phyloP scores from a whole-genome alignment of 495 filamentous ascomycete genomes.

The Penicillium cinerascens region DNA sequence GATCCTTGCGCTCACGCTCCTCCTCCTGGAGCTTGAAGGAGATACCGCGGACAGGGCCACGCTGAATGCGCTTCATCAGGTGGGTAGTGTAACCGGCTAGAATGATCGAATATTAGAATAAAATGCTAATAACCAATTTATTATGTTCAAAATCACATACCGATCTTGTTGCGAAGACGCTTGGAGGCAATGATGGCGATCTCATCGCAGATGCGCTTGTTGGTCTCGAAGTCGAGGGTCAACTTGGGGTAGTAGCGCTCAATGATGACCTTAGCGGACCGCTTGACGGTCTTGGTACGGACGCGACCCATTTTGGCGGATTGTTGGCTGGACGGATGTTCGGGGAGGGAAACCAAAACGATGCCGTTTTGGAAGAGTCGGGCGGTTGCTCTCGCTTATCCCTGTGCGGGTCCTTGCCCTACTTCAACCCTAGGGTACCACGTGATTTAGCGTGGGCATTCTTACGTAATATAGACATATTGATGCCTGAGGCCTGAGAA shows the following conservation, averaged over 20 bases:
- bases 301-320: constrained; percentile 92
- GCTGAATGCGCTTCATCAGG: constrained; percentile 97
- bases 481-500: neutral
- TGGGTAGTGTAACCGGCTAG: constrained; percentile 93
- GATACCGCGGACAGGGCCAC: constrained; percentile 98
- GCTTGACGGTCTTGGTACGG: constrained; percentile 98
- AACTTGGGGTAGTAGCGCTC: constrained; percentile 98
- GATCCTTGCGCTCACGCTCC: constrained; percentile 99
- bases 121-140: neutral
- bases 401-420: constrained; percentile 29
- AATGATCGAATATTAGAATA: no score
- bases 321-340: constrained; percentile 48
- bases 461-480: neutral
- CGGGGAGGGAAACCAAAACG: constrained; percentile 7
- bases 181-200: constrained; percentile 98
- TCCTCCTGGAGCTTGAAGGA: constrained; percentile 99
- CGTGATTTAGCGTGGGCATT: no score
- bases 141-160: no score
- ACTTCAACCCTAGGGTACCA: constrained; percentile 26
- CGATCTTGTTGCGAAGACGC: constrained; percentile 96
- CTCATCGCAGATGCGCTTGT: constrained; percentile 99
- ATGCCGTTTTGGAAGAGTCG: constrained; percentile 13
- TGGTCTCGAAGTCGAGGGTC: constrained; percentile 99
- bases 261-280: constrained; percentile 99
- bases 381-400: constrained; percentile 27